Base-by-base conservation (phyloP, 129 eudicot genomes). In the Pseudognaphalium luteoalbum region DNA sequence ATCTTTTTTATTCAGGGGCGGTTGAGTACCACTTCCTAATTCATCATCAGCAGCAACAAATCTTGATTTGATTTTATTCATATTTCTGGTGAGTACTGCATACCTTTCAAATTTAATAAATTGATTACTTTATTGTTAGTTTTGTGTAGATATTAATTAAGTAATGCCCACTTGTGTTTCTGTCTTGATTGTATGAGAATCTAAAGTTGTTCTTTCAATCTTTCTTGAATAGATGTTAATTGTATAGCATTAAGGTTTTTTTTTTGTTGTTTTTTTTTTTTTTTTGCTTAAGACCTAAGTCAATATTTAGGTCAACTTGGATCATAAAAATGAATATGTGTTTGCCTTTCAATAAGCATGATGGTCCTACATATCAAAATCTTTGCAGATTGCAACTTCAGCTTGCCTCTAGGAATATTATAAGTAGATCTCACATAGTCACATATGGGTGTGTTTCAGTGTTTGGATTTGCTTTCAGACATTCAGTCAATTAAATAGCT, bases 351-450 rank as follows among this genome's bases (percentile, higher is more conserved):
- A 21, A 37, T 66, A 21, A 76, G 66, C 66, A 66, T 21, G 21
- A 4, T 34, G 80, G 80, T 34, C 80, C 80, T 65, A 76, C 80
- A 33, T 50, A 65, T 67, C 8, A 50, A 76, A 76, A 32, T 47
- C 12, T 35, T 51, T 32, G 73, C 72, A 75, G 51, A 29, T 75
- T 47, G 59, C 78, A 74, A 25, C 54, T 72, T 57, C 21, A 14
- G 7, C 52, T 47, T 70, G 15, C 3, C 11, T 9, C 2, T 12
- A 56, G 76, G 76, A 51, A 21, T 29, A 66, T 63, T 30, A 19
- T 29, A 17, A 28, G 30, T 22, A 25, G 68, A 75, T 62, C 44
- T 51, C 44, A 62, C 66, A n/a, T 63, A 34, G 32, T 51, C 44
- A 62, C 66, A n/a, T 63, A 34, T 3, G 57, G 54, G 30, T 14